A percentile compares a stretch with the other conserved stretches of the same genome.
phyloP scores from a whole-genome alignment of 106 monocot species.

The Dactylorhiza incarnata region DNA sequence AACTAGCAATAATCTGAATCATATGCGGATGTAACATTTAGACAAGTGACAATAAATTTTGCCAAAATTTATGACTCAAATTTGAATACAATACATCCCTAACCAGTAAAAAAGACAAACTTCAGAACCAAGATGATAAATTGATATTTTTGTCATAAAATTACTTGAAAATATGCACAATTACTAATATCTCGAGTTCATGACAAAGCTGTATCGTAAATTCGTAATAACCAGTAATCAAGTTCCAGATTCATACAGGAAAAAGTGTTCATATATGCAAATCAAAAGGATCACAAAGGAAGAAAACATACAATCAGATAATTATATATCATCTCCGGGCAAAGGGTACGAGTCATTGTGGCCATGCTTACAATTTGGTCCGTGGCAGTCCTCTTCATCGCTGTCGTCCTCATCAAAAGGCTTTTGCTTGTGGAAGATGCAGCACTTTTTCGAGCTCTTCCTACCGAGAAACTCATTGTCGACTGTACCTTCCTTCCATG shows the following conservation, averaged over 20 bases:
- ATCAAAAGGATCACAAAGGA: neutral
- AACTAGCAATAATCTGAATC: neutral
- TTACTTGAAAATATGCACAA: neutral
- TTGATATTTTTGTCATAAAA: neutral
- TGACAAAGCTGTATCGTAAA: neutral
- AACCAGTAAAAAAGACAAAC: neutral
- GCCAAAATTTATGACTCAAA: neutral
- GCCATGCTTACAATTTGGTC: neutral
- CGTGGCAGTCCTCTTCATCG: slow-evolving; percentile 54
- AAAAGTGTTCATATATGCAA: neutral
- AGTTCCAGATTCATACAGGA: neutral
- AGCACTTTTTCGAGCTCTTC: slow-evolving; percentile 89
- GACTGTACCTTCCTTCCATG: slow-evolving; percentile 88
- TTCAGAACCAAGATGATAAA: slow-evolving; percentile 1
- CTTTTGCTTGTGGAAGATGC: slow-evolving; percentile 89
- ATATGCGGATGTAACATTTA: neutral
- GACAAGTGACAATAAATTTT: neutral
- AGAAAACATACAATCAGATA: slow-evolving; percentile 1
- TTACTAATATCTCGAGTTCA: neutral
- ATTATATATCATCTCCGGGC: neutral
- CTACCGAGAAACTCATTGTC: slow-evolving; percentile 78
- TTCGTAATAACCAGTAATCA: neutral
- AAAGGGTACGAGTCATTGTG: neutral
- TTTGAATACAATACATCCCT: neutral
- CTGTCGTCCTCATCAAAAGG: slow-evolving; percentile 82